Evolutionary conservation across 225 moss, liverwort and hornwort species (phyloP).

Genomic region (Asterella californica): DNA sequence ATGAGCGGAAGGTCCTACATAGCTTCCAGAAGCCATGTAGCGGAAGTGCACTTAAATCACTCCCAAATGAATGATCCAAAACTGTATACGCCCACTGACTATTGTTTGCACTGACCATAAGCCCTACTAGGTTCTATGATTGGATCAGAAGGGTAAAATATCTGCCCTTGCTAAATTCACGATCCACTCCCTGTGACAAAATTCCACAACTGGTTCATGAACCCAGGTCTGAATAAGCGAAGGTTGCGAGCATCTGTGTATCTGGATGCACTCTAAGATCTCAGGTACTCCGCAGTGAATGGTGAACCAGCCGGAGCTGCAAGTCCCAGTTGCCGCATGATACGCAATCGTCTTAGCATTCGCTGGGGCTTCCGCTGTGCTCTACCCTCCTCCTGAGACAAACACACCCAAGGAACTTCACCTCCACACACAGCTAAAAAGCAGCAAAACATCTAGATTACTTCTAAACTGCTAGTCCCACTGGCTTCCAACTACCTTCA

Average conservation of each 20-base stretch:
- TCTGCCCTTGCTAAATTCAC: neutral
- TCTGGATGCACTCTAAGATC: neutral
- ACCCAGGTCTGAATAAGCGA: neutral
- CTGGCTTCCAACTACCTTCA: neutral
- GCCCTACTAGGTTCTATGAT: neutral
- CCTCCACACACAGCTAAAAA: neutral
- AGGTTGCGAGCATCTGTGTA: neutral
- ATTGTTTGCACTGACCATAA: neutral
- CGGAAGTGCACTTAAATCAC: neutral
- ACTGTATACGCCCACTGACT: neutral
- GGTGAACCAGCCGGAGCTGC: slow-evolving; percentile 90
- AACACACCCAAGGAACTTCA: neutral
- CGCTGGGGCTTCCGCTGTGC: slow-evolving; percentile 76
- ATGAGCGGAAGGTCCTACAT: neutral
- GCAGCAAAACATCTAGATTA: neutral
- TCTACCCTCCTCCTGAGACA: slow-evolving; percentile 68
- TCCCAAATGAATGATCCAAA: neutral
- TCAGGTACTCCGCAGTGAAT: slow-evolving; percentile 35
- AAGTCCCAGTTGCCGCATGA: slow-evolving; percentile 93
- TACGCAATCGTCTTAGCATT: slow-evolving; percentile 58
- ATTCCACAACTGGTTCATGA: neutral
- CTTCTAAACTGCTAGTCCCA: neutral
- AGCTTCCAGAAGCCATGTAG: neutral
- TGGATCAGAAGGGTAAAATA: neutral
- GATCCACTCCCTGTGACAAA: neutral